A percentile compares a stretch with the other conserved stretches of the same genome.
phyloP scores from a whole-genome alignment of 2,329 filamentous ascomycete genomes.

The Trichothecium sympodiale region DNA sequence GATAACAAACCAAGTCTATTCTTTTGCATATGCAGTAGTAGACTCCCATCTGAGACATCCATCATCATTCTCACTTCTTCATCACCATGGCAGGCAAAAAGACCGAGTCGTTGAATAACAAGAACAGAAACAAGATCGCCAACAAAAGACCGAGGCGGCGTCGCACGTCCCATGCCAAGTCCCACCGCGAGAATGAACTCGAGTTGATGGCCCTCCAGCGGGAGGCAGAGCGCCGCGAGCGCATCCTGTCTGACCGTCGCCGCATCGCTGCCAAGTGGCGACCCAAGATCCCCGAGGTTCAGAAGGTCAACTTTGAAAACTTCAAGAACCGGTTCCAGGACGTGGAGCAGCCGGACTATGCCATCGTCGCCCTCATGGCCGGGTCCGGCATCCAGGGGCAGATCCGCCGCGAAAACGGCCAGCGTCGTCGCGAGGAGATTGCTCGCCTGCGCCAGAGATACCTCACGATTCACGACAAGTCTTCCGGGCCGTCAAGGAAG shows the following conservation, averaged over 20 bases:
- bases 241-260: conserved; percentile 22
- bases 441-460: conserved; percentile 21
- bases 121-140: no score
- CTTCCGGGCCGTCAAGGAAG: neutral
- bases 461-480: conserved; percentile 5
- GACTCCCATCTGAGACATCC: no score
- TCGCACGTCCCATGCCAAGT: neutral
- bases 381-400: conserved; percentile 22
- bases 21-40: no score
- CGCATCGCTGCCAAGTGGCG: conserved; percentile 26
- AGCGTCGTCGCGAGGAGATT: conserved; percentile 23
- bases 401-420: conserved; percentile 25
- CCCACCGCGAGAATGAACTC: conserved; percentile 15
- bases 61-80: no score
- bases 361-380: conserved; percentile 26
- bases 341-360: conserved; percentile 22
- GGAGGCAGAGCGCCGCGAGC: conserved; percentile 24
- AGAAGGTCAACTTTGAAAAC: conserved; percentile 29
- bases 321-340: conserved; percentile 30
- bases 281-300: conserved; percentile 27
- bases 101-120: no score
- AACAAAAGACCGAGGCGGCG: no score
- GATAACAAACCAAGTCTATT: no score
- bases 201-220: conserved; percentile 19
- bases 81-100: no score